Conservation (phyloP, 1,284 basidiomycete species). For the Tilletia caries region DNA sequence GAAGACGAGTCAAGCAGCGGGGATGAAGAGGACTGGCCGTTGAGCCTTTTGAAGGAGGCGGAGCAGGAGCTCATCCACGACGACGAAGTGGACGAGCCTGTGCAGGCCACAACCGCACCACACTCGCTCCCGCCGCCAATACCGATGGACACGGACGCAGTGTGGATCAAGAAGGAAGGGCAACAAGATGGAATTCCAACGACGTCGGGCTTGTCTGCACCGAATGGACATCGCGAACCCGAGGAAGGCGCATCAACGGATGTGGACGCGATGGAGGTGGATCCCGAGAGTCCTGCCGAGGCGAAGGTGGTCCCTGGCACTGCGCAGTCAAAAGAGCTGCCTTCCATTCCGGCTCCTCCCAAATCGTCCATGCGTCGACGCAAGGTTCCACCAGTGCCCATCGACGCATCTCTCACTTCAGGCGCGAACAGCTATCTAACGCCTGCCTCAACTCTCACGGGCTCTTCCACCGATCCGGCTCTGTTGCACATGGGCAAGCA, state of each 20-base stretch:
- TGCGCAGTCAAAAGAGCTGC: not conserved
- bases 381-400: not conserved
- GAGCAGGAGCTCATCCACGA: not conserved
- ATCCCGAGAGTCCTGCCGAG: not conserved
- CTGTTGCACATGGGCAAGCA: conserved; percentile 10
- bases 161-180: not conserved
- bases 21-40: not conserved
- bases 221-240: not conserved
- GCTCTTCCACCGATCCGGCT: not conserved
- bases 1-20: not conserved
- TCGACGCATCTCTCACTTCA: conserved; percentile 1
- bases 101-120: not conserved
- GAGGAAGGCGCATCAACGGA: not conserved
- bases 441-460: not conserved
- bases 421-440: conserved; percentile 8
- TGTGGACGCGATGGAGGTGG: not conserved
- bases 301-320: not conserved
- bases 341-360: not conserved
- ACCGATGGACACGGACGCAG: not conserved
- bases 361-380: not conserved
- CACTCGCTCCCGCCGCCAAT: too few species aligned
- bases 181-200: too few species aligned
- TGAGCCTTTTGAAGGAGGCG: not conserved
- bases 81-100: not conserved
- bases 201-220: too few species aligned